Evolutionary conservation across 768 basidiomycete species (phyloP).

Genomic region (Amanita pseudoporphyria): DNA sequence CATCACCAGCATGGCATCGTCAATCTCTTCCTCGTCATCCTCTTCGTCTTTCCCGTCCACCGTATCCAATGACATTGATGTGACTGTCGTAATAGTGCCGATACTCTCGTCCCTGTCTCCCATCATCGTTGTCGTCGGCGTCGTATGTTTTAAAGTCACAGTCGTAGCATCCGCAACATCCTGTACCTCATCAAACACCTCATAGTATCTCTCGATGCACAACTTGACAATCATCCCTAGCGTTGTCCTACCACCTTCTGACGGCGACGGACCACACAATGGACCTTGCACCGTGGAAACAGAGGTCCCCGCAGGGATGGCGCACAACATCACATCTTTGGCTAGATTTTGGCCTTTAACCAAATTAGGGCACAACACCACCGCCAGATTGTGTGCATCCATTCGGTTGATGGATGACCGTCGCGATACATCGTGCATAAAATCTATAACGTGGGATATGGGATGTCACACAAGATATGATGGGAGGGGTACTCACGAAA

Average conservation of each 20-base stretch:
- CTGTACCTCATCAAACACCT: constrained; percentile 74
- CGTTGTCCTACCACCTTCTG: constrained; percentile 43
- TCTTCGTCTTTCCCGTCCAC: constrained; percentile 10
- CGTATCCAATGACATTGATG: not conserved
- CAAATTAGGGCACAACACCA: constrained; percentile 75
- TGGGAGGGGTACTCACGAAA: constrained; percentile 36
- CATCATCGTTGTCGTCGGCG: not conserved
- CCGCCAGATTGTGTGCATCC: constrained; percentile 75
- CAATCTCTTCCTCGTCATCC: constrained; percentile 66
- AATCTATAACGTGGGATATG: constrained; percentile 34
- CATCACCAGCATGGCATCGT: constrained; percentile 70
- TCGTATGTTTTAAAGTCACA: constrained; percentile 15
- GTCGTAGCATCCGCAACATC: constrained; percentile 58
- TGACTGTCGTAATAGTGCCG: not conserved
- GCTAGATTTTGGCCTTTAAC: constrained; percentile 59
- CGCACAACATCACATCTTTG: constrained; percentile 68
- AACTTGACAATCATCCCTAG: constrained; percentile 64
- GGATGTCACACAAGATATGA: not conserved
- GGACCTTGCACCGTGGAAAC: not conserved
- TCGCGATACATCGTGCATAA: constrained; percentile 72
- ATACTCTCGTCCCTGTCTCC: constrained; percentile 9
- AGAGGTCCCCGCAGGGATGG: constrained; percentile 4
- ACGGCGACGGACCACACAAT: constrained; percentile 15
- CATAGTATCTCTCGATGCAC: constrained; percentile 78
- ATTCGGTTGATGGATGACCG: constrained; percentile 61